A percentile compares a stretch with the other conserved stretches of the same genome.
Evolutionary conservation across 257 asterid genomes (phyloP).

Genomic region (Salvia miltiorrhiza): DNA sequence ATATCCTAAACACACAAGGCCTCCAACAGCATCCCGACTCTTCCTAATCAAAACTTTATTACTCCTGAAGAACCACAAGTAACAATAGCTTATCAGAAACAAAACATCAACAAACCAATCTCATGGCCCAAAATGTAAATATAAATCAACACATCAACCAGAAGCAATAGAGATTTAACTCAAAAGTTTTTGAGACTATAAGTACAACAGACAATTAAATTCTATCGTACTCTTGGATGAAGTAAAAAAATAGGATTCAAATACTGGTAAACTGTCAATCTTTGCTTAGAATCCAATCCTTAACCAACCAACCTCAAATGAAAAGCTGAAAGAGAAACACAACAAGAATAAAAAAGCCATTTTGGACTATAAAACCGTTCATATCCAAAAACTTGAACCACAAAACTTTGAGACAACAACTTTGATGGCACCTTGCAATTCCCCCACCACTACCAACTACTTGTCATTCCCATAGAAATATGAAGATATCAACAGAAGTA

Average conservation of each 20-base stretch:
- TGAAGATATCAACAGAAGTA: slow-evolving; percentile 12
- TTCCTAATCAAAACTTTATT: background rate
- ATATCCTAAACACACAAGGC: background rate
- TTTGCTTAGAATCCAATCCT: slow-evolving; percentile 44
- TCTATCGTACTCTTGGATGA: slow-evolving; percentile 4
- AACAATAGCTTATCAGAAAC: slow-evolving; percentile 10
- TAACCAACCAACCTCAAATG: slow-evolving; percentile 35
- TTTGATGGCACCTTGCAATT: slow-evolving; percentile 41
- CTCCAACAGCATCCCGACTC: slow-evolving; percentile 7
- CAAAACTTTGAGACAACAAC: slow-evolving; percentile 26
- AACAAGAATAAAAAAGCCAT: slow-evolving; percentile 18
- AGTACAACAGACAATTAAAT: background rate
- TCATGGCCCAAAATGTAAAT: background rate
- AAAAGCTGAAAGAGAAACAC: slow-evolving; percentile 20
- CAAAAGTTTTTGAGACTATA: background rate
- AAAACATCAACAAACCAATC: background rate
- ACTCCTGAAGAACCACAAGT: slow-evolving; percentile 14
- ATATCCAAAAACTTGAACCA: slow-evolving; percentile 19
- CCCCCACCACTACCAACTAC: slow-evolving; percentile 31
- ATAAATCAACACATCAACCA: background rate
- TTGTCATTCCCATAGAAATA: slow-evolving; percentile 8
- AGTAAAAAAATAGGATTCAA: background rate
- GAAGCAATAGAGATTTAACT: background rate
- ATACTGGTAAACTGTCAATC: slow-evolving; percentile 27
- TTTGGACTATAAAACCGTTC: slow-evolving; percentile 17